Conservation (phyloP, 78 protist species). For the slime mould (Dictyostelium discoideum) region DNA sequence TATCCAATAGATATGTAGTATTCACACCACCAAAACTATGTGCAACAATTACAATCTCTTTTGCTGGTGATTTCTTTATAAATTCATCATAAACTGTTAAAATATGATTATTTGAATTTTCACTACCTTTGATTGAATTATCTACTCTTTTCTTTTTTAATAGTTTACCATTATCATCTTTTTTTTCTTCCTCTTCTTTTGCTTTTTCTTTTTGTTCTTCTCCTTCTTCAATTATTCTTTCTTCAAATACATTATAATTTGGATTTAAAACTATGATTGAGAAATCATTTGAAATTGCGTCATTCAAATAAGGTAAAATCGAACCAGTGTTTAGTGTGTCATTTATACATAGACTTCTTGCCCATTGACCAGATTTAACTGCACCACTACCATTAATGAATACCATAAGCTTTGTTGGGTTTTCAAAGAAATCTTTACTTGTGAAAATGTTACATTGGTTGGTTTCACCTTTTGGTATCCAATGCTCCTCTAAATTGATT, state of each 20-base stretch:
- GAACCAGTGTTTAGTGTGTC: slow-evolving; percentile 34
- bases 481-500: not conserved
- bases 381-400: slow-evolving; percentile 34
- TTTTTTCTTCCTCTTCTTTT: too few relatives aligned
- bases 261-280: slow-evolving; percentile 45
- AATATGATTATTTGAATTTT: slow-evolving; percentile 43
- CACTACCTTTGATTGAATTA: slow-evolving; percentile 31
- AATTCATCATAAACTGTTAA: slow-evolving; percentile 9
- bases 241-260: slow-evolving; percentile 13
- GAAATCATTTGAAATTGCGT: not conserved
- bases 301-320: slow-evolving; percentile 34
- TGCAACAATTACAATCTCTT: slow-evolving; percentile 56
- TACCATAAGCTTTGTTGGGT: not conserved
- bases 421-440: slow-evolving; percentile 31
- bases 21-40: slow-evolving; percentile 75
- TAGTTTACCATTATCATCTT: not conserved
- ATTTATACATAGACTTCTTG: slow-evolving; percentile 59
- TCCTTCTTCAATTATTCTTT: not conserved
- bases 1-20: not conserved
- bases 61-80: slow-evolving; percentile 38
- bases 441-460: slow-evolving; percentile 25
- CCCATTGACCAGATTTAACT: slow-evolving; percentile 80
- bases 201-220: too few relatives aligned
- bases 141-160: not conserved
- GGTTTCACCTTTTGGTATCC: not conserved